phyloP scores from a whole-genome alignment of 140 eudicot species.

The Oenanthe javanica region DNA sequence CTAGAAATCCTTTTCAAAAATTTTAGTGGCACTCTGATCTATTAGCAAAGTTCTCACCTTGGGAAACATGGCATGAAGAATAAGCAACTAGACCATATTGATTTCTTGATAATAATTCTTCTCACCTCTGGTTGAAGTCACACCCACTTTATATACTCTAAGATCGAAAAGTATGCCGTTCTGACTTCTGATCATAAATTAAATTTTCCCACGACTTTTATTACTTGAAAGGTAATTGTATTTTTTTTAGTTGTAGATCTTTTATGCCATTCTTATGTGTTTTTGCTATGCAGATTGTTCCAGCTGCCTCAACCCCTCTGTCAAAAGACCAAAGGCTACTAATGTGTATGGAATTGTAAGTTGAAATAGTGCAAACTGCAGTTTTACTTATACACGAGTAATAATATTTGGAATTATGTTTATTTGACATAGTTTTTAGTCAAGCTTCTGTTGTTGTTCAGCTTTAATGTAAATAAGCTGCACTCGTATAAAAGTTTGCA shows the following conservation, averaged over 20 bases:
- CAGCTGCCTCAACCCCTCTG: slow-evolving; percentile 26
- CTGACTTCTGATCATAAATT: background rate
- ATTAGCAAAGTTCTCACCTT: background rate
- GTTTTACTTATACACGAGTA: background rate
- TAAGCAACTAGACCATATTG: background rate
- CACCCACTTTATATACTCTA: background rate
- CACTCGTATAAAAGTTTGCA: too few species aligned
- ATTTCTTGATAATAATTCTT: background rate
- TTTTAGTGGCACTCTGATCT: background rate
- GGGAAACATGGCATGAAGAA: background rate
- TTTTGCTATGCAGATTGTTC: slow-evolving; percentile 28
- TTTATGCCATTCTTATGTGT: background rate
- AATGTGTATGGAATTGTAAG: slow-evolving; percentile 37
- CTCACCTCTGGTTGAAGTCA: background rate
- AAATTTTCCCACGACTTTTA: too few species aligned
- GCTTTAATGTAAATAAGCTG: too few species aligned
- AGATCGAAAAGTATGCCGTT: background rate
- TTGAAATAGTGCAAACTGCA: background rate
- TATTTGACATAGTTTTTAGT: slow-evolving; percentile 4
- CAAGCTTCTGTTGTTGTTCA: background rate
- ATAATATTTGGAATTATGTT: background rate
- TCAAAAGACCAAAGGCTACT: slow-evolving; percentile 37
- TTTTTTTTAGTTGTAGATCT: background rate
- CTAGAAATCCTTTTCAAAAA: background rate
- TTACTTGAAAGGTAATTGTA: background rate